Conservation (phyloP, 306 rosid genomes). For the Cucurbita maxima region DNA sequence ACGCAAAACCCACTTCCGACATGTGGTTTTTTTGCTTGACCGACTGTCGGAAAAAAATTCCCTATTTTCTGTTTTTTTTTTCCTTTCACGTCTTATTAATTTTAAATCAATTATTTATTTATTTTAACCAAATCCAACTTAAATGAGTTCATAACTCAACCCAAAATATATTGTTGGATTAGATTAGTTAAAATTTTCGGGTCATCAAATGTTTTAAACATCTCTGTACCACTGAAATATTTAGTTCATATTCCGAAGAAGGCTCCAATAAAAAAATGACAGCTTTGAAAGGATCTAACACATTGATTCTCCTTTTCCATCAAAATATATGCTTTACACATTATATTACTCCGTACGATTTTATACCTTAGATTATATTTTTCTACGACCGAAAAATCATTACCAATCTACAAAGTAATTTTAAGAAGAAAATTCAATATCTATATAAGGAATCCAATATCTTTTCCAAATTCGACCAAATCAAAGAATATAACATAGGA, state of each 20-base stretch:
- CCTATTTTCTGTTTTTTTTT: neutral
- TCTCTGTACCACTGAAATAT: no score
- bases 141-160: no score
- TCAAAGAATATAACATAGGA: no score
- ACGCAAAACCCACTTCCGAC: slow-evolving; percentile 4
- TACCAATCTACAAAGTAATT: neutral
- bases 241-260: no score
- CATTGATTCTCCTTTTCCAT: neutral
- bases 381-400: neutral
- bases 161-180: no score
- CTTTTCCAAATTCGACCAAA: no score
- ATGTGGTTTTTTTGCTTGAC: neutral
- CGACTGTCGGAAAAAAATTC: neutral
- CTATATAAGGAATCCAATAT: no score
- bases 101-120: no score
- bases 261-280: neutral
- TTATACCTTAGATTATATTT: neutral
- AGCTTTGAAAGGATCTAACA: neutral
- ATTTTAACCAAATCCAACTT: no score
- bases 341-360: neutral
- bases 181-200: no score
- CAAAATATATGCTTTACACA: neutral
- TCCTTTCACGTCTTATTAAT: neutral
- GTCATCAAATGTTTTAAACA: no score
- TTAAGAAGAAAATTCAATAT: no score